Evolutionary conservation across 495 filamentous ascomycete species (phyloP).

Genomic region (Hyaloscypha bicolor): DNA sequence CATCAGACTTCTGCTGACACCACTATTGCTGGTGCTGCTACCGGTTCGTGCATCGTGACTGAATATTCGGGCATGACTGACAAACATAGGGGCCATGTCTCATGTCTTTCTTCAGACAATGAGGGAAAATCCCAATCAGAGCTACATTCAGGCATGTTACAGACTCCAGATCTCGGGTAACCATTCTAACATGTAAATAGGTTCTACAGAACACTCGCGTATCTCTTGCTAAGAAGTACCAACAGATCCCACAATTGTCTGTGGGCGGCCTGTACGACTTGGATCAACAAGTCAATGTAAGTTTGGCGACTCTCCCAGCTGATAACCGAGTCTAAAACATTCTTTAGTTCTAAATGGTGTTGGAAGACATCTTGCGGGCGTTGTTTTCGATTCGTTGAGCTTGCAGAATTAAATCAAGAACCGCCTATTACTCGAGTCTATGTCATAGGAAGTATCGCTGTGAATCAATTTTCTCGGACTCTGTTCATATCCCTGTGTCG

Average conservation of each 20-base stretch:
- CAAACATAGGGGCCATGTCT: conserved; percentile 54
- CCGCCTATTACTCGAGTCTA: not conserved
- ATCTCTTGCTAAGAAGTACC: conserved; percentile 48
- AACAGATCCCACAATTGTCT: conserved; percentile 57
- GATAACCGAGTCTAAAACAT: not conserved
- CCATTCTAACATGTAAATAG: conserved; percentile 28
- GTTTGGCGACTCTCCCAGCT: conserved; percentile 16
- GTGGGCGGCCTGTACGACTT: conserved; percentile 48
- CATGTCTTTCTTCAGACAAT: conserved; percentile 59
- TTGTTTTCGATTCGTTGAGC: not conserved
- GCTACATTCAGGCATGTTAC: conserved; percentile 50
- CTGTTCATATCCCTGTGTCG: not conserved
- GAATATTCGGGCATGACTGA: not conserved
- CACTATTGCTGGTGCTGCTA: conserved; percentile 51
- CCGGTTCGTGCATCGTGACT: conserved; percentile 22
- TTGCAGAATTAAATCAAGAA: no score
- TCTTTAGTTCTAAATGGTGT: not conserved
- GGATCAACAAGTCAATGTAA: conserved; percentile 43
- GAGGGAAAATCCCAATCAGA: conserved; percentile 49
- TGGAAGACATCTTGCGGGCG: not conserved
- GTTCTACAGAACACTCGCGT: conserved; percentile 51
- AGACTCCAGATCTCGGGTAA: not conserved
- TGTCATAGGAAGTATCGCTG: not conserved
- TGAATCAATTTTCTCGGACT: no score
- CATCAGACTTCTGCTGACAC: conserved; percentile 64